Percentiles rank a stretch among this genome's conserved stretches.
Conservation (phyloP, 257 asterid species). For the Coffea eugenioides region DNA sequence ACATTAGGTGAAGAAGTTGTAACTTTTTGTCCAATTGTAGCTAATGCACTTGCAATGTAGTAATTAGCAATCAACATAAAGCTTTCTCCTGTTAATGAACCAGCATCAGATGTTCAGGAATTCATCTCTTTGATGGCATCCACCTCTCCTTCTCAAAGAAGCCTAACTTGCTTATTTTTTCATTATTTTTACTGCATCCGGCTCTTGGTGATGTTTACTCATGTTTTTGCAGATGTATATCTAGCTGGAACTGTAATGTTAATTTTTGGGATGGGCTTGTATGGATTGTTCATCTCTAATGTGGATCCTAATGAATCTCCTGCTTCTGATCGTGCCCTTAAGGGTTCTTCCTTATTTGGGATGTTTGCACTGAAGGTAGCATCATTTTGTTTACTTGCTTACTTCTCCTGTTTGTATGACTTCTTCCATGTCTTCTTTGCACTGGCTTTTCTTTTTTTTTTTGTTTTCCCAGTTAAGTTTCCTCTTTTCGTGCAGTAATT, state of each 20-base stretch:
- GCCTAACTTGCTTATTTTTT: background rate
- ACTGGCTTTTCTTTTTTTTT: background rate
- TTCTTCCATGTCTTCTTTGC: background rate
- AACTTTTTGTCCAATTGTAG: background rate
- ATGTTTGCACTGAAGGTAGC: constrained; percentile 78
- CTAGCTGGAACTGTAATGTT: constrained; percentile 98
- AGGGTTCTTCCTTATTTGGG: constrained; percentile 85
- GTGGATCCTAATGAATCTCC: constrained; percentile 48
- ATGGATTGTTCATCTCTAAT: constrained; percentile 80
- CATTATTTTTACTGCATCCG: background rate
- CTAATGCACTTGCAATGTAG: background rate
- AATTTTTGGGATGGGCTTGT: constrained; percentile 94
- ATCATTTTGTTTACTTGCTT: constrained; percentile 6
- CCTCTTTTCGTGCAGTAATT: background rate
- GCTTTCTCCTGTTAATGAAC: background rate
- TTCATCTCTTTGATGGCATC: background rate
- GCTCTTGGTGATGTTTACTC: constrained; percentile 13
- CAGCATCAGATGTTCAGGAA: background rate
- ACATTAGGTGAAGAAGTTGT: background rate
- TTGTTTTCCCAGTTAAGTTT: background rate
- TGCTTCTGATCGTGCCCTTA: constrained; percentile 66
- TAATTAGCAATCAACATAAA: no score
- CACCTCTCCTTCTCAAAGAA: background rate
- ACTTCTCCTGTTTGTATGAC: background rate
- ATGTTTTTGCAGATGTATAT: constrained; percentile 55